Percentiles rank a stretch among this genome's conserved stretches.
These are phyloP conservation scores for Parmelia sp. DNA, from an alignment of 495 filamentous ascomycete genomes.

Conservation along the genomic window DNA sequence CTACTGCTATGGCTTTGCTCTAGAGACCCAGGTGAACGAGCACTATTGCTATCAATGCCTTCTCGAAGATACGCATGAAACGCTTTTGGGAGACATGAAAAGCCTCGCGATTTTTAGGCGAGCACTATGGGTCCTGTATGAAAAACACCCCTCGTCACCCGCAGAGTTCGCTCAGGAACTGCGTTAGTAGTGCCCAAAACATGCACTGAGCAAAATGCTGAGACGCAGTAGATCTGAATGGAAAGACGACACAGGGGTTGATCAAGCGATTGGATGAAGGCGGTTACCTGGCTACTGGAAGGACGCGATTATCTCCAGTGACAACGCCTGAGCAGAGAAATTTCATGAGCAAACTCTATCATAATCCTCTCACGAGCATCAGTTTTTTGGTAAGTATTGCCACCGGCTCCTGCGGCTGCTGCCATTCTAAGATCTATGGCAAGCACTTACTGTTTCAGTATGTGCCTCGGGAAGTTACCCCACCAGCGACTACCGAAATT, in stretches of 20 bases:
- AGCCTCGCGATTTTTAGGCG: constrained; percentile 34
- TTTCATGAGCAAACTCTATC: constrained; percentile 11
- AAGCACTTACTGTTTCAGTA: constrained; percentile 3
- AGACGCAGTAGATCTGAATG: constrained; percentile 20
- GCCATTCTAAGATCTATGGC: not conserved
- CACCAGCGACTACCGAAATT: not conserved
- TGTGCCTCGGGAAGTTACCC: not conserved
- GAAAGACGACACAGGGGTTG: constrained; percentile 24
- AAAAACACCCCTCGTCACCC: constrained; percentile 26
- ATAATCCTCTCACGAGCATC: constrained; percentile 21
- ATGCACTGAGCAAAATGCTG: not conserved
- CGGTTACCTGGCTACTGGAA: constrained; percentile 14
- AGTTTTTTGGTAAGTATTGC: constrained; percentile 14
- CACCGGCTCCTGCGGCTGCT: not conserved
- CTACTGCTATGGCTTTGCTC: constrained; percentile 43
- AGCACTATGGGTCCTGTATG: constrained; percentile 28
- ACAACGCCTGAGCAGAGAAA: constrained; percentile 7
- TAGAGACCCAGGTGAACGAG: constrained; percentile 30
- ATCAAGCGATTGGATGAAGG: constrained; percentile 18
- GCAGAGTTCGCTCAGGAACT: constrained; percentile 31
- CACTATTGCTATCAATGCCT: constrained; percentile 48
- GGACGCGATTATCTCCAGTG: not conserved
- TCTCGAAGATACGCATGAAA: constrained; percentile 33
- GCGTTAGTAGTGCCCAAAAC: constrained; percentile 14
- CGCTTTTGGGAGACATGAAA: constrained; percentile 32